Base-by-base conservation (phyloP, 1,139 yeast species). In the Lodderomyces elongisporus region DNA sequence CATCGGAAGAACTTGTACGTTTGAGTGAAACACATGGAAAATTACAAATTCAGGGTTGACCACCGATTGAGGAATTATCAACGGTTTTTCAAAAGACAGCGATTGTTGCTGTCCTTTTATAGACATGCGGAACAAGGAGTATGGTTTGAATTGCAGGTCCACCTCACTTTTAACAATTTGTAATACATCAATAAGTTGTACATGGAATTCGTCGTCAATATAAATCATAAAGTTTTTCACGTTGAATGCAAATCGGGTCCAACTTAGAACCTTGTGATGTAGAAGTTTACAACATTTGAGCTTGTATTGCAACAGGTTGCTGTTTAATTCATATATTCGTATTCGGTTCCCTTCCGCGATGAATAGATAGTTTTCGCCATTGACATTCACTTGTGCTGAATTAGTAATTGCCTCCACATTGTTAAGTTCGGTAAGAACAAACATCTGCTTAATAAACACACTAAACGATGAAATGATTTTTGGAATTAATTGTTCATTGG, bases 1-100 rank as follows among this genome's bases (percentile, higher is more conserved):
- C 5, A 25, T 4, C 4, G 25, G 25, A 4, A 9, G 3, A n/a
- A 25, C 25, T 32, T 58, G 66, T 2, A 62, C 14, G 24, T 49
- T 47, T 4, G 62, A 62, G 41, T 57, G 60, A 32, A 60, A 62
- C 15, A 51, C 42, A 31, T 58, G 60, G 14, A 62, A 47, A 5
- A 57, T 29, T 25, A 61, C 48, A 29, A 38, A 57, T 1, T 30
- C 34, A 1, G 52, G 45, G 12, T 28, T 25, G 1, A 38, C 27
- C 12, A 33, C 25, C 2, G 40, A 36, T 21, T 49, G 54, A 1
- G 48, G 48, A 3, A 51, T 42, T 2, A 63, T 39, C 3, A 24
- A 14, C 14, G 37, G 33, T 10, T 14, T 25, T 1, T 34, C 66
- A 2, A 56, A 42, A 2, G 57, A 48, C 7, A 24, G 18, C 14